phyloP scores from a whole-genome alignment of 441 rosid species.

The Omphalea diandra region DNA sequence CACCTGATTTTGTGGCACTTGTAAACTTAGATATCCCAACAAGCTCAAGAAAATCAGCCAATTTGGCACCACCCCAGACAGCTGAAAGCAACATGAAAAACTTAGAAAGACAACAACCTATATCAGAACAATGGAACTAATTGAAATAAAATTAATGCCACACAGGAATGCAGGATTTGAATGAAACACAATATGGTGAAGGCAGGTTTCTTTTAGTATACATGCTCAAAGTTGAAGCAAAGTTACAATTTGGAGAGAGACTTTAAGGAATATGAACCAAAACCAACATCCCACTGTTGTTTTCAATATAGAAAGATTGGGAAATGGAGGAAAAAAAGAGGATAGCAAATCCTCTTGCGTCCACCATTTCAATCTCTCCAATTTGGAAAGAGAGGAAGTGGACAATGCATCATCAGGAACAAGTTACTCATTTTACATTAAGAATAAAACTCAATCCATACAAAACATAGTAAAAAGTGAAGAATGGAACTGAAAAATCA shows the following conservation, averaged over 20 bases:
- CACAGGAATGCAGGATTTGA: background rate
- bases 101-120: slow-evolving; percentile 1
- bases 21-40: slow-evolving; percentile 72
- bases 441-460: background rate
- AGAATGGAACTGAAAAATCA: background rate
- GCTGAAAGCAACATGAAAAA: slow-evolving; percentile 46
- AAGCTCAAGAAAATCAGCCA: slow-evolving; percentile 89
- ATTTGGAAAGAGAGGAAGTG: background rate
- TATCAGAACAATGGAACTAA: background rate
- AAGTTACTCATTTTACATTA: background rate
- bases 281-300: too few species aligned
- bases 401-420: background rate
- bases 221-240: background rate
- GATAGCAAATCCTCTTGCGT: background rate
- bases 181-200: background rate
- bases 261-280: too few species aligned
- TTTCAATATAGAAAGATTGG: background rate
- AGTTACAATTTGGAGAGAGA: background rate
- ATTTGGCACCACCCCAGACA: slow-evolving; percentile 85
- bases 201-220: background rate
- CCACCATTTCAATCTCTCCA: background rate
- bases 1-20: slow-evolving; percentile 53
- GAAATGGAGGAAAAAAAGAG: background rate
- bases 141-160: background rate
- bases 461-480: background rate